Evolutionary conservation across 768 basidiomycete species (phyloP).

Genomic region (Mycena galericulata): DNA sequence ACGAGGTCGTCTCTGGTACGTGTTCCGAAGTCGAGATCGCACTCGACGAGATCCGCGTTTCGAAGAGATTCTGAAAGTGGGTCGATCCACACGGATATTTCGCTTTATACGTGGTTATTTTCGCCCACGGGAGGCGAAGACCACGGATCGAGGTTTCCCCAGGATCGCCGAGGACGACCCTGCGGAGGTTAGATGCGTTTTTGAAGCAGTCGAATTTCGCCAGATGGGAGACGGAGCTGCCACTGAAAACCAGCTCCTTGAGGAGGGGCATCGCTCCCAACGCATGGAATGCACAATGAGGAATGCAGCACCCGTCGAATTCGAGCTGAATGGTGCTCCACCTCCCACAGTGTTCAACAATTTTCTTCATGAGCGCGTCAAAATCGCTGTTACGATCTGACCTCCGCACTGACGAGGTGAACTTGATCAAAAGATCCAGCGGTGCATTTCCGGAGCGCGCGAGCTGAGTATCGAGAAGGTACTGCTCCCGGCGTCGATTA

Average conservation of each 20-base stretch:
- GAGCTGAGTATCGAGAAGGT: too few species aligned
- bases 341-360: neutral
- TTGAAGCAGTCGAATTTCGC: neutral
- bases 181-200: neutral
- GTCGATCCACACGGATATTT: neutral
- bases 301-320: neutral
- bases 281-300: neutral
- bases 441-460: too few species aligned
- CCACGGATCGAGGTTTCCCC: neutral
- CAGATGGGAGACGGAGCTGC: neutral
- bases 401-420: too few species aligned
- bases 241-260: neutral
- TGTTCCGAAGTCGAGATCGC: slow-evolving; percentile 1
- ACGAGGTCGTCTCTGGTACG: too few species aligned
- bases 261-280: neutral
- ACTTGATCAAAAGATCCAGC: too few species aligned
- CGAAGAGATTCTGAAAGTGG: neutral
- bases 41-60: neutral
- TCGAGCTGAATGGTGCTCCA: neutral
- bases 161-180: too few species aligned
- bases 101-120: neutral
- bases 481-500: too few species aligned
- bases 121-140: neutral
- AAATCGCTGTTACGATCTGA: too few species aligned
- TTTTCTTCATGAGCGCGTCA: neutral